Base-by-base conservation (phyloP, 306 rosid species). In the Casuarina cunninghamiana region DNA sequence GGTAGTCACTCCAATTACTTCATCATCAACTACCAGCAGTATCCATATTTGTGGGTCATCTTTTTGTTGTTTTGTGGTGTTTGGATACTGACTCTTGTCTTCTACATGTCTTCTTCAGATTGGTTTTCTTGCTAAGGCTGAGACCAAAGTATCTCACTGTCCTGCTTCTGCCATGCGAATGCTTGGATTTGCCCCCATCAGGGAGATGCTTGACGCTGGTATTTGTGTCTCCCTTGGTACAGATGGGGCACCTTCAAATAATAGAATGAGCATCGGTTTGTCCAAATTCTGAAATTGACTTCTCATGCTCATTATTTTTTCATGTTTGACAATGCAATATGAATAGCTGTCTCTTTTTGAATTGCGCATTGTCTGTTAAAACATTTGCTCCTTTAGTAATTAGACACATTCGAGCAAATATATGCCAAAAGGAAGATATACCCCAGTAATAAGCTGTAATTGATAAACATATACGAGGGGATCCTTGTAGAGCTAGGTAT, bases 221-320 rank as follows among this genome's bases (percentile, higher is more conserved):
- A 75, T 91, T 19, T 87, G 94, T 83, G 96, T 94, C 88, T 94
- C 97, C 48, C 77, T 91, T 78, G 97, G 98, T 75, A 93, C 97
- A 69, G 97, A 94, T 78, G 96, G 94, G 76, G 97, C 97, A 37
- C 98, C 98, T 43, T 90, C 98, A 75, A 94, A 94, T 85, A 94
- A 90, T 49, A 89, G 96, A 88, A 94, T 94, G 94, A 91, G 93
- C 93, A 88, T 91, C 43, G 91, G 97, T 93, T 77, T 79, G 77
- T 91, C 77, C 62, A 39, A 49, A 77, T 80, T 83, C 76, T 42
- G 12, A 77, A 75, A n/a, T 53, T 69, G 17, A 54, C 54, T 70
- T 46, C 69, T 65, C 53, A 54, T 61, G 70, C 32, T 55, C 73
- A 42, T 73, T 73, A 15, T 43, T 73, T 38, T 32, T 65, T 41